Base-by-base conservation (phyloP, 2,329 filamentous ascomycete species). In the Scleromitrula shiraiana region DNA sequence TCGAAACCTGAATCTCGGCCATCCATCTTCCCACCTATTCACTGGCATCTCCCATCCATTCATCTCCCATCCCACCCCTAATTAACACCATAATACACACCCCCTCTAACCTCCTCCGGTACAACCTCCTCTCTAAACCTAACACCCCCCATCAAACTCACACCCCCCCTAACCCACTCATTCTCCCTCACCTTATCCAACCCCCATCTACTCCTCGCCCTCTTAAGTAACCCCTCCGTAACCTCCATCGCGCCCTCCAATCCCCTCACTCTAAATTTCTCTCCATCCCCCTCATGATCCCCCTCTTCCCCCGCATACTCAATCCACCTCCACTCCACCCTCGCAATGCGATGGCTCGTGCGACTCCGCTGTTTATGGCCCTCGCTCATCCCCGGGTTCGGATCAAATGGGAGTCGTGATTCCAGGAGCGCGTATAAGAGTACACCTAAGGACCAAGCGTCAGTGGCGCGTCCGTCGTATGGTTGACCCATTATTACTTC, bases 271-370 rank as follows among this genome's bases (percentile, higher is more conserved):
- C 77, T 76, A 54, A 83, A 82, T 53, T 77, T 81, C 57, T 64
- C 72, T 53, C 71, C 68, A 56, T 78, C 73, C 3, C 74, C 74
- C 41, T 95, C 88, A 74, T 94, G 93, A 46, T 95, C 88, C 29
- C 88, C 89, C 47, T 94, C 86, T 9, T 84, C 80, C 49, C 89
- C 83, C 2, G 82, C 88, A 62, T 85, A 95, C 51, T 85, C 80
- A 52, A 88, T 82, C 93, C 93, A 98, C 40, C 85, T 81, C 93
- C 93, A 98, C 63, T 98, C 93, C 42, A 90, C 87, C 29, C 93
- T 77, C 2, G 93, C 93, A 52, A 98, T 97, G n/a, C 90, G 83
- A 64, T 98, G 93, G 44, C 85, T 91, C 0, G 88, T 91, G 47
- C 88, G 76, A 57, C 85, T 90, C 59, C 85, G 74, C 76, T 88